phyloP scores from a whole-genome alignment of 2,329 filamentous ascomycete species.

The Cercospora zeina region DNA sequence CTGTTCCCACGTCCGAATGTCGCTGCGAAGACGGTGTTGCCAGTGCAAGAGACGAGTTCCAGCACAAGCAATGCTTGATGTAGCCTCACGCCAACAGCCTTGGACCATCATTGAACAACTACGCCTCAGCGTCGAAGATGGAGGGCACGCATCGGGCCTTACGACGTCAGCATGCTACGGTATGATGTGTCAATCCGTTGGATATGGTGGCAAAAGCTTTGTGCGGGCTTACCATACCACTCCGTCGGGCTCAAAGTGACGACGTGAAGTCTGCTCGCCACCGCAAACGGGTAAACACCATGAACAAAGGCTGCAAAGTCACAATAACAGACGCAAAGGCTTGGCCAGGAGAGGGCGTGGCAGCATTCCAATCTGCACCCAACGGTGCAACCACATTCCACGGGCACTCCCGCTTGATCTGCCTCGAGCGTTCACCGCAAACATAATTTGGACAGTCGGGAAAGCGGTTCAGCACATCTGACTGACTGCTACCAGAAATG shows the following conservation, averaged over 20 bases:
- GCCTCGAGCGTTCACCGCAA: neutral
- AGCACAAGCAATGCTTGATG: neutral
- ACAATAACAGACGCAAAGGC: neutral
- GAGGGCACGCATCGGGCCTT: neutral
- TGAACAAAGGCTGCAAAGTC: neutral
- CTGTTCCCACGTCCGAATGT: too few relatives aligned
- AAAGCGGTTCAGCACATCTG: neutral
- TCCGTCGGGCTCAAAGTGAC: neutral
- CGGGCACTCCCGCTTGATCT: neutral
- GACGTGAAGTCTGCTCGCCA: neutral
- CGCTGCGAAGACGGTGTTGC: neutral
- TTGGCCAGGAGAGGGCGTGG: neutral
- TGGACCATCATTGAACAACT: neutral
- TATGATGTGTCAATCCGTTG: neutral
- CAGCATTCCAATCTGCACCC: neutral
- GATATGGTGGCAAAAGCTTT: conserved; percentile 1
- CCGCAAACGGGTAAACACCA: neutral
- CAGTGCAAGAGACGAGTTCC: neutral
- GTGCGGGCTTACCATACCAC: neutral
- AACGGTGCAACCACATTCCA: neutral
- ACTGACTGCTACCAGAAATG: neutral
- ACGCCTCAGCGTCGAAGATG: neutral
- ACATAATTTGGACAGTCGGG: neutral
- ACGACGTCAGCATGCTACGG: conserved; percentile 2
- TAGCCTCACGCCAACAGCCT: neutral